Base-by-base conservation (phyloP, 345 rosid species). In the Anacardium occidentale region DNA sequence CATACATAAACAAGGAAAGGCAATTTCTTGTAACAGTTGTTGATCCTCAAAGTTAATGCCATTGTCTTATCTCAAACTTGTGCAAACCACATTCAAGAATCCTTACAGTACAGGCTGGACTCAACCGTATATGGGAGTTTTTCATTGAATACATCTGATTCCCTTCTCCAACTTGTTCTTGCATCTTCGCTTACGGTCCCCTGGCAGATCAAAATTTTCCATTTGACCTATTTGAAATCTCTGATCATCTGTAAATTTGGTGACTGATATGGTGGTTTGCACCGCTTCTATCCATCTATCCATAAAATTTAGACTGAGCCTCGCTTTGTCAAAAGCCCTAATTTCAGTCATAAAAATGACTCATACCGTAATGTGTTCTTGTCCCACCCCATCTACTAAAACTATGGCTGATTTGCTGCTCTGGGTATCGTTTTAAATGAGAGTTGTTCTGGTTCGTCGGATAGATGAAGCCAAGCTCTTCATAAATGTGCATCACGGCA, bases 1-100 rank as follows among this genome's bases (percentile, higher is more conserved):
- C 62, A 26, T 77, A 75, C 74, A 50, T 44, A 48, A 53, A n/a
- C 67, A 63, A 74, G 77, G 32, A 74, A 68, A 74, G 83, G 15
- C 69, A 70, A n/a, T n/a, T 29, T 13, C 40, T 1, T 44, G 24
- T 26, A 22, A 13, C 12, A 14, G 51, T 18, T 24, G 20, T 12
- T 44, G 52, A 45, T 64, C 53, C 54, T 64, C 10, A 45, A 22
- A 64, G 29, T 3, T n/a, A 29, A 44, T 11, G 66, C 52, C 7
- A 45, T 37, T 17, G 25, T 17, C 40, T 17, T 20, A 2, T 29
- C 7, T 0, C 2, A 15, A 3, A 67, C 5, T 37, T 45, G 50
- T 61, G 60, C 2, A 61, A 69, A 12, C 71, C 42, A 63, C 82
- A 67, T 2, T 29, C 52, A 58, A 48, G 37, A 32, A 66, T 37